Evolutionary conservation across 331 rosid genomes (phyloP), one percentile per base, ranked within the genome.

Genomic region (Ulmus americana): DNA sequence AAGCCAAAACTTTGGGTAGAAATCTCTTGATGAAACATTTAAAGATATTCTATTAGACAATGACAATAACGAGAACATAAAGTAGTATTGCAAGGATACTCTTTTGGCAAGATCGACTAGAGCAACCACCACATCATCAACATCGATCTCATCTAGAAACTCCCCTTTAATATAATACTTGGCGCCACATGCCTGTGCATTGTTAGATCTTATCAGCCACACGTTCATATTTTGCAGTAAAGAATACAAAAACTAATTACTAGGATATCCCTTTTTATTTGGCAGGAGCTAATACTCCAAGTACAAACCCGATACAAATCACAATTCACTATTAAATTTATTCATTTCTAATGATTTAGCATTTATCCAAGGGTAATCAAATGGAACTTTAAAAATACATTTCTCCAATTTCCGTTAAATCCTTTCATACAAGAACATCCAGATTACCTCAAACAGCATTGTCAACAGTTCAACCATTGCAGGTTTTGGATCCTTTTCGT

Each of bases 81-180:
- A 10, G n/a, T 46, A 55, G 11, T 45, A 12, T 55, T 41, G 51
- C 6, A 55, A 28, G 79, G 76, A 77, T 88, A 92, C 98, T 76
- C 55, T 76, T 83, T 84, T 85, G 45, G 96, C 95, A 68, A 88
- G 91, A 68, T 80, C 84, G 61, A 92, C 98, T 44, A 89, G 94
- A 65, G 90, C 89, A 69, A 92, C 95, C 61, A 92, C 96, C 65
- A 92, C 96, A 72, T 86, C 96, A 63, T 92, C 98, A n/a, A 92
- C 96, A 70, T 86, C 95, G 18, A 77, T 82, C 80, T 86, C 98
- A 6, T 92, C 95, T 76, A 92, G 56, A 48, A 82, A 86, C 68
- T 88, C 98, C 59, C 88, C 85, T 55, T 79, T 77, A 63, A 83
- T 70, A 45, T 68, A 69, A 76, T 81, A 86, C 81, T 83, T 92